Base-by-base conservation (phyloP, 768 basidiomycete species). In the Podaxis carcinomalis region DNA sequence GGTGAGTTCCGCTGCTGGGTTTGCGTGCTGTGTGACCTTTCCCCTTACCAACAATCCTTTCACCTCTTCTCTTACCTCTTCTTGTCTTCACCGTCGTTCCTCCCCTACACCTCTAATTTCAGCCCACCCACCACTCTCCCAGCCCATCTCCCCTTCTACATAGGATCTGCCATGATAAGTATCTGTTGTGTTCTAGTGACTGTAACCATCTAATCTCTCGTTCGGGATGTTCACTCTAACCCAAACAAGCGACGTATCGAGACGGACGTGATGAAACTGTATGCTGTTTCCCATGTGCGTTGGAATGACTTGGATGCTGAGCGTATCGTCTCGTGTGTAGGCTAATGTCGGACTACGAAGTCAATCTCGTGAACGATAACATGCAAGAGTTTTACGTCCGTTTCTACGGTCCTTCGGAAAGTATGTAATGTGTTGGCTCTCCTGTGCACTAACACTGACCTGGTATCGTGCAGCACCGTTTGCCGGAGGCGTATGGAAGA, bases 261-360 rank as follows among this genome's bases (percentile, higher is more conserved):
- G 75, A 98, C 95, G 52, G 97, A 99, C 80, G 96, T 99, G 56
- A 97, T 98, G 96, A 98, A 98, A 80, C 79, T 99, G 96, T 96
- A 72, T 70, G 85, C 66, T 70, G 84, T 66, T 36, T 23, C 53
- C 42, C 52, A 49, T 56, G 11, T 63, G 57, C 47, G 27, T 40
- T 32, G 3, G 11, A 47, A 47, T 27, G 25, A 21, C 27, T 21
- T 39, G 39, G 53, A 16, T 40, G 28, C 56, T 16, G 55, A 23
- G 57, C 64, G n/a, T 35, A 39, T 37, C 37, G 13, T 19, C 56
- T 51, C 55, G 16, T 55, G 54, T 28, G 32, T 73, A 98, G 96
- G 78, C 76, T 98, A 69, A 98, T 98, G 94, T 96, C 94, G 14
- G 97, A 99, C 78, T 97, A 94, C 75, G 93, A 99, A 73, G 97